Base-by-base conservation (phyloP, 2,329 filamentous ascomycete genomes). In the Clonostachys sp. region DNA sequence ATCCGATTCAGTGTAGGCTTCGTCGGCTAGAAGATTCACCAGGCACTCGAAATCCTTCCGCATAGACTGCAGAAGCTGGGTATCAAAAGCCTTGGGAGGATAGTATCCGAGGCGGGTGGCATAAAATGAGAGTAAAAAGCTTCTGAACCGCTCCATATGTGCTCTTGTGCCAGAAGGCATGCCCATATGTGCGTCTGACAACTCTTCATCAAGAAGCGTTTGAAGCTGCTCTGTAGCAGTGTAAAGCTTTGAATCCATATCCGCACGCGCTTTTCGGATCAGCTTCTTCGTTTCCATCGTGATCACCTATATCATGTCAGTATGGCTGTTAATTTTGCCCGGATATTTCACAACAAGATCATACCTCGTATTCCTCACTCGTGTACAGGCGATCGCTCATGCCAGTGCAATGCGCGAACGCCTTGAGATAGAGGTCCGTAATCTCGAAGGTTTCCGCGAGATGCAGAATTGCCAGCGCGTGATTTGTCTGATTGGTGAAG, bases 381-480 rank as follows among this genome's bases (percentile, higher is more conserved):
- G 66, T 57, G 39, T 73, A 68, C 6, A 91, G 51, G 24, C 71
- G 70, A 17, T 86, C 80, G 50, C 78, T 79, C 87, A 92, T 91
- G 41, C 88, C 89, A 35, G 86, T 84, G 58, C 87, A 90, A 58
- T 94, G 89, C 13, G 80, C 76, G 63, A 91, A 90, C 0, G 88
- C 83, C 57, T 88, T 78, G 12, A 83, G 75, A 72, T 89, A 92
- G 12, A 89, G 65, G n/a, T 81, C 75, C 46, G 71, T 72, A 24
- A 86, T 64, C 45, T 79, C 76, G 53, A 83, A 84, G 18, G 74
- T 69, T 57, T 92, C 88, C 3, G 86, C 83, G 41, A 90, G 75
- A 45, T 78, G 78, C 12, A 92, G 66, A 41, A 84, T 70, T 0
- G 83, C 87, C 36, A 91, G 61, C 0, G 87, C 83, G 58, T 91